Evolutionary conservation across 306 rosid species (phyloP).

Genomic region (Lathyrus tuberosus): DNA sequence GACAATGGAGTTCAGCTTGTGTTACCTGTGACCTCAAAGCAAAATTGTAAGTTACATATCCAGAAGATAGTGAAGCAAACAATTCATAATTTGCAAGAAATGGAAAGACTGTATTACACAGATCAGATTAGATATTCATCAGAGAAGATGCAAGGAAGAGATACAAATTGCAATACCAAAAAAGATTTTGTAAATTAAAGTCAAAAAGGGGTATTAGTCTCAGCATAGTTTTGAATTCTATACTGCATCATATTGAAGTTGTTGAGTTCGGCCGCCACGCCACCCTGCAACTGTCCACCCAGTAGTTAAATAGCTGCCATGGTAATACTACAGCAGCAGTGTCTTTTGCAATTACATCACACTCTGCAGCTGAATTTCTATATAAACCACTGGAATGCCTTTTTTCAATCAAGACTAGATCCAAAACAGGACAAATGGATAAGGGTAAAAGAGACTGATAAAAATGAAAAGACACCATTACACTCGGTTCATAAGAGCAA

Average conservation of each 20-base stretch:
- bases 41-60: slow-evolving; percentile 27
- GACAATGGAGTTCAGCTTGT: slow-evolving; percentile 63
- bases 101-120: slow-evolving; percentile 6
- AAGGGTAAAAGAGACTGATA: not conserved
- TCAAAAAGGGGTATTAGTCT: not conserved
- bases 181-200: not conserved
- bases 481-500: not conserved
- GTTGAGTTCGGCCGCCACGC: slow-evolving; percentile 9
- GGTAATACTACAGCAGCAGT: not conserved
- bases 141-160: slow-evolving; percentile 28
- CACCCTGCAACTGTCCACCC: not conserved
- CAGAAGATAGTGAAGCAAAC: slow-evolving; percentile 12
- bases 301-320: not conserved
- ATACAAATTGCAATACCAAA: slow-evolving; percentile 5
- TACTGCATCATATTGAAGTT: not conserved
- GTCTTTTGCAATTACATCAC: not conserved
- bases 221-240: slow-evolving; percentile 6
- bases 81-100: slow-evolving; percentile 30
- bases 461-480: not conserved
- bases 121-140: slow-evolving; percentile 15
- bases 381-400: slow-evolving; percentile 1
- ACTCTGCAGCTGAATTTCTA: slow-evolving; percentile 12
- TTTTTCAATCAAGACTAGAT: not conserved
- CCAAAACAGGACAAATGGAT: not conserved
- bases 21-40: slow-evolving; percentile 51